phyloP scores from a whole-genome alignment of 2,329 filamentous ascomycete species.

The Botryosphaeria dothidea region DNA sequence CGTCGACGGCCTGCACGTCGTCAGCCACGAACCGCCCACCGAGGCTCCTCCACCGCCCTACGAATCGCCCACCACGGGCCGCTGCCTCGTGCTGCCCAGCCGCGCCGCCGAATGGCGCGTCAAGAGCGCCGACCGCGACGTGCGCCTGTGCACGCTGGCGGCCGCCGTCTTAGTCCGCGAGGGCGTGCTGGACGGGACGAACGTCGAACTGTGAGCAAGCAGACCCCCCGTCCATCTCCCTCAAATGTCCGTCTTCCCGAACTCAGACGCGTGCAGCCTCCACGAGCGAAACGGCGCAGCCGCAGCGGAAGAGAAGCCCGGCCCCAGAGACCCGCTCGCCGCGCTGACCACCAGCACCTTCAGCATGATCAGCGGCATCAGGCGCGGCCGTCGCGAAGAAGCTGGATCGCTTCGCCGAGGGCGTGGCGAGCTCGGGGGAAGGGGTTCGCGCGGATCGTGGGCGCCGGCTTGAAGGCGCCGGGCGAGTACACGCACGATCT shows the following conservation, averaged over 20 bases:
- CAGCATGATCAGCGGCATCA: not conserved
- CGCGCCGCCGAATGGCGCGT: not conserved
- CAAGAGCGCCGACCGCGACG: not conserved
- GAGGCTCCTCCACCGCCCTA: not conserved
- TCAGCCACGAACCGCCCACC: not conserved
- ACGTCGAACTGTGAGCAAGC: not conserved
- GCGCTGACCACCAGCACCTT: not conserved
- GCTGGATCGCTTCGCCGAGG: not conserved
- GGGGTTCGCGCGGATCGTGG: conserved; percentile 69
- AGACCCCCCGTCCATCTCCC: too few species aligned
- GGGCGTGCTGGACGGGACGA: not conserved
- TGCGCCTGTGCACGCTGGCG: not conserved
- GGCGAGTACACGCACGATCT: conserved; percentile 82
- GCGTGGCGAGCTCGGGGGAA: conserved; percentile 55
- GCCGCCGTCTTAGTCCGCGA: not conserved
- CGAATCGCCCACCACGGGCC: not conserved
- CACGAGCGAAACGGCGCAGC: not conserved
- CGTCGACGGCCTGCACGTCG: not conserved
- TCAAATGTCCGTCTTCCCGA: too few species aligned
- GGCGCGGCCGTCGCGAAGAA: not conserved
- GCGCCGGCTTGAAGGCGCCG: conserved; percentile 72
- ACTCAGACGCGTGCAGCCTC: too few species aligned
- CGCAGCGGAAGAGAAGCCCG: not conserved
- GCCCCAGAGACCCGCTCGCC: not conserved
- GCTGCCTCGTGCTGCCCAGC: not conserved